Evolutionary conservation across 2,329 filamentous ascomycete genomes (phyloP), one percentile per base, ranked within the genome.

Genomic region (Chaetomiaceae sp.): DNA sequence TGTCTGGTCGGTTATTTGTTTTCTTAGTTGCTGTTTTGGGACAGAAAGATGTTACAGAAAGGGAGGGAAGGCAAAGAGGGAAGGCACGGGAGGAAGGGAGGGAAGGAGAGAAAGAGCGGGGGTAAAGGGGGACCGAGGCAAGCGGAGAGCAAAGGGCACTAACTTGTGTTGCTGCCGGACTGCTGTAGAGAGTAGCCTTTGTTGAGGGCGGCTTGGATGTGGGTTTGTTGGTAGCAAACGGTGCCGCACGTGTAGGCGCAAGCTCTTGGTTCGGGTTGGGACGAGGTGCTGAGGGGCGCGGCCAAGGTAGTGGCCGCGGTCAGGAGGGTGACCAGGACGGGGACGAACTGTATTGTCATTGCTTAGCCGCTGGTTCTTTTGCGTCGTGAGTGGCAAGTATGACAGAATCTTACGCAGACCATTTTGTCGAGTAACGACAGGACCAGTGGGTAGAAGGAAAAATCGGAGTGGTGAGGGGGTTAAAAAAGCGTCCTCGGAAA

Each of bases 171-270:
- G 23, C 52, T 37, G 3, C 62, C 64, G 3, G 57, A 52, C 48
- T 63, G 44, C 34, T 62, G 56, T 37, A 64, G 54, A 3, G 56
- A 60, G 61, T 68, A 70, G 14, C 68, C 69, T 55, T 66, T 62
- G 44, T 59, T 53, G 14, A 69, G 56, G 14, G 68, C 69, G 1
- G 58, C 62, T 35, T 64, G 60, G 38, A 72, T 65, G 43, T 66
- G 62, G 1, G 55, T 45, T 52, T 65, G 61, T 55, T 58, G 62
- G 55, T 72, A 72, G 62, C 69, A 70, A 8, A 65, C 57, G 8
- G 55, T 62, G 31, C 68, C 69, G 55, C 69, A 72, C 12, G 62
- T 66, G 44, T 64, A 67, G 47, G 62, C 67, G 50, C 69, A 72
- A 5, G 57, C 67, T 50, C 68, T 70, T 8, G 57, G 33, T 34